Percentiles rank a stretch among this genome's conserved stretches.
Conservation (phyloP, 129 eudicot species). For the Pittosporum tobira region DNA sequence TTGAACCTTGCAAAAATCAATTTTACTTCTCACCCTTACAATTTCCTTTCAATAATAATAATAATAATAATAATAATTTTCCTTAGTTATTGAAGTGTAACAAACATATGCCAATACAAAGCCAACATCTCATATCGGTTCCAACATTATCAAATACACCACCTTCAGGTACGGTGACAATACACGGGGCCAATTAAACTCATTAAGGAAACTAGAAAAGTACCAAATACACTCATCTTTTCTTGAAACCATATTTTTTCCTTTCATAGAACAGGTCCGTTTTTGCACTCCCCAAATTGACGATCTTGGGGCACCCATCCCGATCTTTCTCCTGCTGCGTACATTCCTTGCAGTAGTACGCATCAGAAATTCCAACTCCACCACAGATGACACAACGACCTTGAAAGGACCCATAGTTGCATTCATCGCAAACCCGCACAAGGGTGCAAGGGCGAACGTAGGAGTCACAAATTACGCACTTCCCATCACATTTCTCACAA, state of each 20-base stretch:
- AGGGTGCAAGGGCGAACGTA: slow-evolving; percentile 85
- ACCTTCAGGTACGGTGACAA: not conserved
- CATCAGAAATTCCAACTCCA: slow-evolving; percentile 85
- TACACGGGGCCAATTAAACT: not conserved
- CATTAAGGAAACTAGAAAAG: not conserved
- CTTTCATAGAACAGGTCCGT: slow-evolving; percentile 65
- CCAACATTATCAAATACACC: not conserved
- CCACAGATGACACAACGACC: slow-evolving; percentile 82
- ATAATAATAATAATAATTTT: too few species aligned
- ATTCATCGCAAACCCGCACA: slow-evolving; percentile 73
- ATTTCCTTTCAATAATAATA: too few species aligned
- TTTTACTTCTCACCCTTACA: too few species aligned
- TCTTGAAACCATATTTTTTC: slow-evolving; percentile 71
- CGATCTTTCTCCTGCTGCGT: slow-evolving; percentile 78
- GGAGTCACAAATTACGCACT: slow-evolving; percentile 70
- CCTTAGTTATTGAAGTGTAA: too few species aligned
- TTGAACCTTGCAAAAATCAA: too few species aligned
- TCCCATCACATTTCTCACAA: slow-evolving; percentile 78
- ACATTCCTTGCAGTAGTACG: slow-evolving; percentile 74
- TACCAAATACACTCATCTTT: slow-evolving; percentile 31
- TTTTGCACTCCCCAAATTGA: slow-evolving; percentile 74
- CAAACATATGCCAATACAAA: not conserved
- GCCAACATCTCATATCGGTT: not conserved
- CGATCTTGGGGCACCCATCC: slow-evolving; percentile 79
- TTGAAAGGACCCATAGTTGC: slow-evolving; percentile 81